A percentile compares a stretch with the other conserved stretches of the same genome.
Evolutionary conservation across 2,329 filamentous ascomycete species (phyloP).

Genomic region (Penicillium hordei): DNA sequence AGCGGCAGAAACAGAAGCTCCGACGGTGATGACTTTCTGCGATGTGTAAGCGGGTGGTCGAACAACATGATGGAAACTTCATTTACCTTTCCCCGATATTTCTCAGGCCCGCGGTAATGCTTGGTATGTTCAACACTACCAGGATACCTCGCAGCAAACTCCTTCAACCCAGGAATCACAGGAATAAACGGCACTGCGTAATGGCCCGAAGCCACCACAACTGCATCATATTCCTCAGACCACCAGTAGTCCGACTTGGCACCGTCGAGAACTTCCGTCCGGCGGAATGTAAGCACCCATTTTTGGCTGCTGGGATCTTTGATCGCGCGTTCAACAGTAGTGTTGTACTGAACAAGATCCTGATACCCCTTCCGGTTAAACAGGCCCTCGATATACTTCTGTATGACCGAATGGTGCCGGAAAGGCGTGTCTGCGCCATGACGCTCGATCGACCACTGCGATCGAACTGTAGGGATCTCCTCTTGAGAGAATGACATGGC

Average conservation of each 20-base stretch:
- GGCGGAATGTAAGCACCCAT: slow-evolving; percentile 57
- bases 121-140: slow-evolving; percentile 45
- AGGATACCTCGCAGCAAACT: slow-evolving; percentile 41
- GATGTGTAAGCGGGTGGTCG: neutral
- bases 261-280: slow-evolving; percentile 25
- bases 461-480: slow-evolving; percentile 49
- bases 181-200: slow-evolving; percentile 58
- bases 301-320: slow-evolving; percentile 51
- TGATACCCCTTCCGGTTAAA: slow-evolving; percentile 56
- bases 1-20: slow-evolving; percentile 63
- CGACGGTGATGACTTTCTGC: slow-evolving; percentile 61
- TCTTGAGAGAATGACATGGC: slow-evolving; percentile 64
- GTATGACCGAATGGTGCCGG: slow-evolving; percentile 59
- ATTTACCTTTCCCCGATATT: slow-evolving; percentile 42
- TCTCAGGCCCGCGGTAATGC: slow-evolving; percentile 38
- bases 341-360: slow-evolving; percentile 49
- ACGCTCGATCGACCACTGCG: slow-evolving; percentile 44
- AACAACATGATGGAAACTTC: neutral
- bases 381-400: slow-evolving; percentile 57
- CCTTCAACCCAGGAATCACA: slow-evolving; percentile 42
- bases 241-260: slow-evolving; percentile 58
- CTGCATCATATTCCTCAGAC: slow-evolving; percentile 61
- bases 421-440: slow-evolving; percentile 63
- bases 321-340: slow-evolving; percentile 59
- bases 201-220: slow-evolving; percentile 62